Base-by-base conservation (phyloP, 805 yeast species). In the Nakazawaea holstii region DNA sequence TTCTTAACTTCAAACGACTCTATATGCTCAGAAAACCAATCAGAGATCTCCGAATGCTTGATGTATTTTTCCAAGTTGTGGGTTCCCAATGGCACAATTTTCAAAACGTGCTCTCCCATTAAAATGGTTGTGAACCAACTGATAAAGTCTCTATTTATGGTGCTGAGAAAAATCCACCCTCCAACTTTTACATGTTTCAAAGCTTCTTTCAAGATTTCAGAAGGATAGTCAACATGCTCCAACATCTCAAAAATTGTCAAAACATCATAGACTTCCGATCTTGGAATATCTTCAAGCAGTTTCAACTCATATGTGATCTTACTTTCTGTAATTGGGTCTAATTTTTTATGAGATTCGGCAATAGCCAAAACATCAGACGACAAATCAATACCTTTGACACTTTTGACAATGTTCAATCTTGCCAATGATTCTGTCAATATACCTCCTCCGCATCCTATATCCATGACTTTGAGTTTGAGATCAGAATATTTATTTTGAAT, bases 381-480 rank as follows among this genome's bases (percentile, higher is more conserved):
- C 58, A 92, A 72, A 65, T 94, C 99, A 39, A 92, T 77, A 2
- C 96, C 99, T 42, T 69, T 73, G 5, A 94, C 97, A 1, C 68
- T 60, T 9, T 71, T 60, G 4, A 88, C 79, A 49, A 76, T 76
- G 4, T 76, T 75, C 55, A 87, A 66, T 54, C 99, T 71, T 0
- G 96, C 97, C 59, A 94, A 64, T 0, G 92, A 82, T 61, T 94
- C 99, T 5, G 91, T 71, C 15, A 94, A 68, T 26, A 94, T 82
- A 0, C 99, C 99, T n/a, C 99, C 99, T 15, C 99, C 99, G 63
- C 99, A 94, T 1, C 99, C 99, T 45, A 94, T 81, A 60, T 94
- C 99, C 48, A 94, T 67, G 1, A 82, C 90, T 13, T 64, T 62
- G 45, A 80, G 68, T 40, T 73, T 66, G 46, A 74, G 54, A 3